Evolutionary conservation across 108 stramenopile genomes (phyloP).

Genomic region (Nitzschia putrida): DNA sequence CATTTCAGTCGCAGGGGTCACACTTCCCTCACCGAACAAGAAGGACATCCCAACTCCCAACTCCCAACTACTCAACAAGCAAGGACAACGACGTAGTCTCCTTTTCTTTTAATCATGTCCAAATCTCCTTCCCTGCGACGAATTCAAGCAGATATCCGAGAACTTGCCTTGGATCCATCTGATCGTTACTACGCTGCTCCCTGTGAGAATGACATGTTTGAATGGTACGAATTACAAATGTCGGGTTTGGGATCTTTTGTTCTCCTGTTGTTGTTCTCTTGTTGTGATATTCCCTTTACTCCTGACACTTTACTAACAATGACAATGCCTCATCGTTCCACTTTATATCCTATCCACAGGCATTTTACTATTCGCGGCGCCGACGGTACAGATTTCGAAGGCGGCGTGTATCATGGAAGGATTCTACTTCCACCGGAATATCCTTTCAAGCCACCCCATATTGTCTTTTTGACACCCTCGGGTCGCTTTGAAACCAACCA

Average conservation of each 20-base stretch:
- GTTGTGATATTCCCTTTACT: not conserved
- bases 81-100: not conserved
- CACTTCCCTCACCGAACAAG: too few relatives aligned
- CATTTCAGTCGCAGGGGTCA: too few relatives aligned
- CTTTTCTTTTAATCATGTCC: slow-evolving; percentile 45
- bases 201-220: slow-evolving; percentile 86
- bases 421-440: slow-evolving; percentile 75
- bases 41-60: too few relatives aligned
- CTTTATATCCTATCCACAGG: slow-evolving; percentile 23
- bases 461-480: slow-evolving; percentile 92
- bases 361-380: slow-evolving; percentile 98
- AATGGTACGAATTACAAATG: slow-evolving; percentile 49
- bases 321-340: too few relatives aligned
- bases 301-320: too few relatives aligned
- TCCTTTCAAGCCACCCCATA: slow-evolving; percentile 94
- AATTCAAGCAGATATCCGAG: slow-evolving; percentile 93
- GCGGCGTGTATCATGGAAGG: slow-evolving; percentile 96
- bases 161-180: slow-evolving; percentile 91
- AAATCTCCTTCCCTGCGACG: slow-evolving; percentile 77
- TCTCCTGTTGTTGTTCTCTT: slow-evolving; percentile 8
- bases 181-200: slow-evolving; percentile 92
- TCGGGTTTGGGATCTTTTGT: not conserved
- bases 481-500: slow-evolving; percentile 94
- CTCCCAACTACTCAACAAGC: not conserved
- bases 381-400: slow-evolving; percentile 82